Base-by-base conservation (phyloP, 2,329 filamentous ascomycete species). In the Leptographium galeiforme region DNA sequence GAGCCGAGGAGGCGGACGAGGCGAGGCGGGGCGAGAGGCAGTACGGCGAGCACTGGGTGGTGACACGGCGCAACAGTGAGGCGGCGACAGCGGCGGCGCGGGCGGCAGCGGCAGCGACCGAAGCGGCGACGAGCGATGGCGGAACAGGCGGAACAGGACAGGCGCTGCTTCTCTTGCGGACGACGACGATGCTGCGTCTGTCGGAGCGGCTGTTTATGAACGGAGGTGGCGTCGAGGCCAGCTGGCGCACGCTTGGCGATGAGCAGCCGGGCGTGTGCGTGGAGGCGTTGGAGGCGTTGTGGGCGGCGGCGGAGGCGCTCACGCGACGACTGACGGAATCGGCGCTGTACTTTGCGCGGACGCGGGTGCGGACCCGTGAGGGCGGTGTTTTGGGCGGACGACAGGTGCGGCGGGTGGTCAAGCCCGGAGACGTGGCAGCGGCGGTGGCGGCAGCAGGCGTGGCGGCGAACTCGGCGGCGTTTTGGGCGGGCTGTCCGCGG, bases 141-240 rank as follows among this genome's bases (percentile, higher is more conserved):
- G n/a, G 30, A 4, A 13, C 5, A 13, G 2, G 50, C n/a, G 18
- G 13, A 3, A 7, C 11, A 4, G 10, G 19, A 43, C 4, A 25
- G 5, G 71, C 73, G 2, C 77, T 79, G 50, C 69, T 76, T 2
- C 63, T 91, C 0, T 79, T 93, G 47, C 69, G 77, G 46, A 62
- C 82, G 2, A 66, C 68, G 3, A 72, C 68, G 11, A 88, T 85
- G 79, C 66, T 90, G 5, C 66, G 68, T 6, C 70, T 93, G 5
- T 83, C 85, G 0, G 72, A 77, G 47, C 71, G 72, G 1, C 61
- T 90, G 1, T 93, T 91, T 63, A 91, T 94, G 87, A 91, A 90
- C 56, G 74, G 75, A 13, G 64, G 71, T 2, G 70, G 77, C 44
- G 68, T 73, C 13, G 78, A 81, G 52, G 75, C 79, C 53, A 89